These are phyloP conservation scores for Kodamaea sagamina DNA, from an alignment of 805 yeast genomes.

Conservation along the genomic window DNA sequence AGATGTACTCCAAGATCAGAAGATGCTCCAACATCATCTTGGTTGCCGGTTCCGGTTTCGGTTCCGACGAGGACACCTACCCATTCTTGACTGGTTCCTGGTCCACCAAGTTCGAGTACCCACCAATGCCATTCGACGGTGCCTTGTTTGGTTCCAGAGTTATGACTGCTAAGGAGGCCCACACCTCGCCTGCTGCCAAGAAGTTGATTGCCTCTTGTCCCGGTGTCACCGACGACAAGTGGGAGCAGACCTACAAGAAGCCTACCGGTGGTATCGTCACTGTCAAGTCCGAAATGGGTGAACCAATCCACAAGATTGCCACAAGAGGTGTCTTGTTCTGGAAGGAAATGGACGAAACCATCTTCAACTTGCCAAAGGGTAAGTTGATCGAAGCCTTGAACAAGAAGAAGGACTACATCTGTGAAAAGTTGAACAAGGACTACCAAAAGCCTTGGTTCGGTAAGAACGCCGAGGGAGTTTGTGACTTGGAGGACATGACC, in stretches of 20 bases:
- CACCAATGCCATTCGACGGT: constrained; percentile 99
- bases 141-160: constrained; percentile 93
- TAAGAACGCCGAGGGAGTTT: constrained; percentile 69
- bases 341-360: constrained; percentile 95
- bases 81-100: constrained; percentile 97
- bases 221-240: constrained; percentile 84
- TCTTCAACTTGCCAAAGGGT: constrained; percentile 87
- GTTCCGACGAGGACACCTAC: constrained; percentile 94
- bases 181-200: constrained; percentile 92
- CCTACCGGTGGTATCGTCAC: constrained; percentile 97
- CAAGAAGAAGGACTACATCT: constrained; percentile 84
- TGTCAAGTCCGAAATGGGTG: constrained; percentile 99
- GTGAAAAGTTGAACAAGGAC: constrained; percentile 84
- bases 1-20: constrained; percentile 94
- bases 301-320: constrained; percentile 97
- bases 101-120: constrained; percentile 84
- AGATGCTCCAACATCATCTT: constrained; percentile 84
- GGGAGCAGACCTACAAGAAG: constrained; percentile 94
- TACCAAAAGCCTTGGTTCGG: constrained; percentile 99
- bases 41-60: constrained; percentile 98
- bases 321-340: constrained; percentile 97
- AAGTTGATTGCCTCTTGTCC: constrained; percentile 84
- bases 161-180: constrained; percentile 96
- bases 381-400: constrained; percentile 78
- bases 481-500: constrained; percentile 94